These are phyloP conservation scores for Flaveria ramosissima DNA, from an alignment of 129 eudicot species.

Conservation along the genomic window DNA sequence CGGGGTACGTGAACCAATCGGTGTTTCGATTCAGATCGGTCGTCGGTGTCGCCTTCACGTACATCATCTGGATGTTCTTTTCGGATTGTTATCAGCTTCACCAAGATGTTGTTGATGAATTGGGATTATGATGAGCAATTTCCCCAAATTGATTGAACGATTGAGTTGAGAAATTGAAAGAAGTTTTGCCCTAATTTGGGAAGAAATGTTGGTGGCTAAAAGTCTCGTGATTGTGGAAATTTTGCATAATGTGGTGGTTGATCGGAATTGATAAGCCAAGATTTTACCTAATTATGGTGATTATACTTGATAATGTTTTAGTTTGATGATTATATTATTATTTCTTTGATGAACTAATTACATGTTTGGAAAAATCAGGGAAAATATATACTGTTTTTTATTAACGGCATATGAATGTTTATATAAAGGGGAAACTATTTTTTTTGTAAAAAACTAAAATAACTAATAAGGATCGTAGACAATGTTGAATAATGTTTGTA, in stretches of 20 bases:
- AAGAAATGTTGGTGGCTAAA: neutral
- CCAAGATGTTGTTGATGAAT: neutral
- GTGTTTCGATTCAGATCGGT: slow-evolving; percentile 90
- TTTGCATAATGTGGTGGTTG: neutral
- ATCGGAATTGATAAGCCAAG: neutral
- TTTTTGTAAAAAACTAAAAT: too few species aligned
- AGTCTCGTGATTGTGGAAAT: neutral
- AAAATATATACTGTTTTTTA: too few species aligned
- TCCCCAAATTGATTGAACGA: neutral
- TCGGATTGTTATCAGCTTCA: neutral
- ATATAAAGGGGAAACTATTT: too few species aligned
- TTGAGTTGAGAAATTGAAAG: neutral
- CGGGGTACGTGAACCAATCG: slow-evolving; percentile 95
- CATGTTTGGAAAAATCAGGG: too few species aligned
- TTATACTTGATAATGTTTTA: too few species aligned
- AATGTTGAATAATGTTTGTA: too few species aligned
- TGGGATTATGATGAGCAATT: neutral
- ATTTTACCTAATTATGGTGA: neutral
- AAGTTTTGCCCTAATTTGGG: neutral
- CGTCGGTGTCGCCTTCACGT: slow-evolving; percentile 71
- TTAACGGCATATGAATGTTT: too few species aligned
- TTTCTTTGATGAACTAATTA: too few species aligned
- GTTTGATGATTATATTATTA: too few species aligned
- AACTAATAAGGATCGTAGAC: too few species aligned
- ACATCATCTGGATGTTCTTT: slow-evolving; percentile 31